These are phyloP conservation scores for Ricinus communis DNA, from an alignment of 345 rosid species.

Conservation along the genomic window DNA sequence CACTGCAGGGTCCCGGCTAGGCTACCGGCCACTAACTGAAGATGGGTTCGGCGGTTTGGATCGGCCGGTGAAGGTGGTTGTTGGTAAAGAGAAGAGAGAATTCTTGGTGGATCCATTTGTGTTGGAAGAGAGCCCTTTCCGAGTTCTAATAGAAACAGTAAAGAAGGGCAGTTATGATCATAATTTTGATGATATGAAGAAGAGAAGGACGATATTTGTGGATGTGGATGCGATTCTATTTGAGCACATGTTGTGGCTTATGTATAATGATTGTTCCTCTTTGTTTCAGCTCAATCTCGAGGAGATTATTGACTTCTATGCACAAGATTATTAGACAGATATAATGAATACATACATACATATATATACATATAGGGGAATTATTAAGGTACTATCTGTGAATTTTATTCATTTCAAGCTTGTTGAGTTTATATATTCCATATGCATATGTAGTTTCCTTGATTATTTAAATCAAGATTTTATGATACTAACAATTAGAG, in stretches of 20 bases:
- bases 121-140: conserved; percentile 65
- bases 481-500: too few species aligned
- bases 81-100: conserved; percentile 74
- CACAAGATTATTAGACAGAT: conserved; percentile 46
- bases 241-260: conserved; percentile 89
- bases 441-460: too few species aligned
- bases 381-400: too few species aligned
- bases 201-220: conserved; percentile 45
- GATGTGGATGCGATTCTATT: conserved; percentile 80
- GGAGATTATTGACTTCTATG: conserved; percentile 80
- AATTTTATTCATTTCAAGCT: too few species aligned
- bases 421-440: too few species aligned
- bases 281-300: conserved; percentile 64
- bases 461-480: too few species aligned
- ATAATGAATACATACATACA: neutral
- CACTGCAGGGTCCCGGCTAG: conserved; percentile 32
- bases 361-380: too few species aligned
- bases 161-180: conserved; percentile 16
- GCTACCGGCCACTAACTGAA: conserved; percentile 41
- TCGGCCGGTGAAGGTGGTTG: conserved; percentile 59
- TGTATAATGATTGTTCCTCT: conserved; percentile 67
- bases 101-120: conserved; percentile 66
- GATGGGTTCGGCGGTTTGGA: conserved; percentile 27
- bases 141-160: conserved; percentile 46
- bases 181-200: conserved; percentile 1